Percentiles rank a stretch among this genome's conserved stretches.
These are phyloP conservation scores for Phylloporus sp. DNA, from an alignment of 1,284 basidiomycete species.

Conservation along the genomic window DNA sequence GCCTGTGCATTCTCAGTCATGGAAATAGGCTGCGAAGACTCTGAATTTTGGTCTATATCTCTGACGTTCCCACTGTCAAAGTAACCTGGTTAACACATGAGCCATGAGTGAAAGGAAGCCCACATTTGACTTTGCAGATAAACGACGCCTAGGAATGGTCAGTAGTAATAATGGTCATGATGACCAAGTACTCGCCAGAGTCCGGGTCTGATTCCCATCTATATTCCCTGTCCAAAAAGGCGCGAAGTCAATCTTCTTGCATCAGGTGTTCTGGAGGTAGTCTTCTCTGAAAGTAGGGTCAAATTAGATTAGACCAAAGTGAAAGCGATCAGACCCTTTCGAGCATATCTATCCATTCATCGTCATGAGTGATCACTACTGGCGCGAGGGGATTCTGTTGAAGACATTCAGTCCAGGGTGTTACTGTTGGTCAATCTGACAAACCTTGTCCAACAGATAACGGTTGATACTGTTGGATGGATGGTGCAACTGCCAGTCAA, in stretches of 20 bases:
- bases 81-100: not conserved
- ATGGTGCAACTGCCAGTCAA: conserved; percentile 5
- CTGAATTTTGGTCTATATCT: not conserved
- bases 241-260: not conserved
- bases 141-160: not conserved
- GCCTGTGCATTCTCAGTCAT: not conserved
- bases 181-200: not conserved
- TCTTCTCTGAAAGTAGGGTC: not conserved
- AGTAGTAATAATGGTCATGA: not conserved
- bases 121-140: not conserved
- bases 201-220: not conserved
- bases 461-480: conserved; percentile 15
- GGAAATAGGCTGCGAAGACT: not conserved
- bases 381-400: not conserved
- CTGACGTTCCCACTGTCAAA: not conserved
- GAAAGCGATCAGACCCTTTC: not conserved
- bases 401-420: not conserved
- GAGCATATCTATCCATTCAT: not conserved
- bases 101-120: not conserved
- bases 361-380: conserved; percentile 4
- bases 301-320: not conserved
- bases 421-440: not conserved
- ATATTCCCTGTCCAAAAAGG: not conserved
- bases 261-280: not conserved
- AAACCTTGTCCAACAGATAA: conserved; percentile 11